Evolutionary conservation across 345 rosid species (phyloP).

Genomic region (Brassica nigra): DNA sequence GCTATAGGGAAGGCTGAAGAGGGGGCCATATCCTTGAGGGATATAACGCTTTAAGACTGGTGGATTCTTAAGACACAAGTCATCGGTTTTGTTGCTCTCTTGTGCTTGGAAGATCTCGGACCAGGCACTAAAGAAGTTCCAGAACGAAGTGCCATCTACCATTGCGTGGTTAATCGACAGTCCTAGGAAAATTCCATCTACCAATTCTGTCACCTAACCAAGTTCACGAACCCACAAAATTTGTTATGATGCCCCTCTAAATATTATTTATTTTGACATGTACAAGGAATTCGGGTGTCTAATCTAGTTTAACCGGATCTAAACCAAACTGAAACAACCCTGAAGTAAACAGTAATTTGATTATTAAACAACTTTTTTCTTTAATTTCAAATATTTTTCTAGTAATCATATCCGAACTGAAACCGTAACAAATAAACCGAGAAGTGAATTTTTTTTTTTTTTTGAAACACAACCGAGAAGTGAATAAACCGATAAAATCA

Average conservation of each 20-base stretch:
- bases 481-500: not conserved
- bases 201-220: slow-evolving; percentile 61
- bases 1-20: slow-evolving; percentile 51
- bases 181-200: slow-evolving; percentile 73
- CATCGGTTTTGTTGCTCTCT: not conserved
- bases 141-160: slow-evolving; percentile 69
- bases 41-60: slow-evolving; percentile 58
- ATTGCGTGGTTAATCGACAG: slow-evolving; percentile 62
- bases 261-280: slow-evolving; percentile 35
- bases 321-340: no score
- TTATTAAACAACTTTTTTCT: not conserved
- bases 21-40: slow-evolving; percentile 51
- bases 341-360: no score
- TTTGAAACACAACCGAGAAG: not conserved
- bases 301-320: not conserved
- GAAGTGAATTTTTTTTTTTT: not conserved
- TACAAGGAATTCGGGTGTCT: not conserved
- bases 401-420: no score
- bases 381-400: not conserved
- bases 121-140: slow-evolving; percentile 68
- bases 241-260: not conserved
- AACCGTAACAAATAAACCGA: no score
- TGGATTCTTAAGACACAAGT: slow-evolving; percentile 44
- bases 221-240: slow-evolving; percentile 56
- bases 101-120: slow-evolving; percentile 63